Base-by-base conservation (phyloP, 2,329 filamentous ascomycete genomes). In the Epichloe hybrida region DNA sequence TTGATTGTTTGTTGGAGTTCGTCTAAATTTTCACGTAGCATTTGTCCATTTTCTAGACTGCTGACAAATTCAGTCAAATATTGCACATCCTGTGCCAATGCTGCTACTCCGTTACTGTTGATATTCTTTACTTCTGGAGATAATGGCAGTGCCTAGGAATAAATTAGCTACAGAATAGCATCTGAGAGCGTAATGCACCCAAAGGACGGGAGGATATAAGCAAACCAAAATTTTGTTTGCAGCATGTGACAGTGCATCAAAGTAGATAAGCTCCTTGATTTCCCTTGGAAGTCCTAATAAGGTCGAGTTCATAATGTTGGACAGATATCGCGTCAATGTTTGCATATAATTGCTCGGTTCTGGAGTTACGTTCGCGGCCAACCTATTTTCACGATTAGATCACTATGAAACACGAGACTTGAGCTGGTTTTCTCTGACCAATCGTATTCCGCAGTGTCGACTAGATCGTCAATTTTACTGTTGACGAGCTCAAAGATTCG, bases 401-500 rank as follows among this genome's bases (percentile, higher is more conserved):
- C 21, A 45, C 11, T 15, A 48, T 15, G 27, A 43, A 37, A 13
- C 8, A 37, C 15, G n/a, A 31, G 7, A 23, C 9, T 13, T 8
- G 1, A 11, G 34, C 5, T 2, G 56, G 69, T 50, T 69, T 15
- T 34, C 37, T 23, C 51, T 43, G 8, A 82, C 84, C 93, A 98
- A 65, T 97, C 88, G 64, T 98, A 98, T 68, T 98, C 93, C 35
- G 93, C 91, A 0, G 90, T 97, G 60, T 96, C 91, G 50, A 98
- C 86, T 11, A 98, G 77, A 64, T 98, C 93, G 62, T 97, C 91
- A 59, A 98, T 97, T 72, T 98, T 98, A 52, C 87, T 94, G 69
- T 98, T 97, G 55, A 98, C 93, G 0, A 98, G 78, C 68, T 98
- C 94, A 62, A 98, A 98, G 52, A 98, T 97, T 36, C 94, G 85